Evolutionary conservation across 371 early-diverging fungal species (phyloP).

Genomic region (Mortierella sp.): DNA sequence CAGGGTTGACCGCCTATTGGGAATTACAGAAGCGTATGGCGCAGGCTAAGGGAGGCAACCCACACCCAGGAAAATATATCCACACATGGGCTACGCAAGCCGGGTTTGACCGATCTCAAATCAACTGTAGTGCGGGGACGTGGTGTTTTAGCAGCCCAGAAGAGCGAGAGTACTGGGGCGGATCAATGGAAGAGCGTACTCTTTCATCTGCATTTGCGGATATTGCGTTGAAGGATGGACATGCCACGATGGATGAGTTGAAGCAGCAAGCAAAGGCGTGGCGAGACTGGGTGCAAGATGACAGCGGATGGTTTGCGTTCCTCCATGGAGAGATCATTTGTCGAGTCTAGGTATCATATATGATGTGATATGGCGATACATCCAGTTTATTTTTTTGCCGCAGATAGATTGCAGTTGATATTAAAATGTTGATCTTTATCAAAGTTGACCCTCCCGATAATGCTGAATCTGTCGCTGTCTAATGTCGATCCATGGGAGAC

Average conservation of each 20-base stretch:
- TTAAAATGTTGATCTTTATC: too few relatives aligned
- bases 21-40: conserved; percentile 14
- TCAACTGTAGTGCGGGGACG: conserved; percentile 23
- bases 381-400: too few relatives aligned
- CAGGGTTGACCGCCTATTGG: conserved; percentile 15
- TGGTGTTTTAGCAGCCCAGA: conserved; percentile 28
- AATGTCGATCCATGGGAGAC: too few relatives aligned
- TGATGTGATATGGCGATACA: too few relatives aligned
- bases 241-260: conserved; percentile 21
- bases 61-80: conserved; percentile 18
- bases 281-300: too few relatives aligned
- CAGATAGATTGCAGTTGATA: too few relatives aligned
- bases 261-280: neutral
- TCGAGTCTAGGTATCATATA: neutral
- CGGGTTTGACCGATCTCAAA: conserved; percentile 32
- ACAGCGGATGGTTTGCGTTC: neutral
- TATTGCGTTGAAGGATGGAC: neutral
- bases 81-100: conserved; percentile 28
- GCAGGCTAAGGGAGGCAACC: conserved; percentile 20
- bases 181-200: conserved; percentile 22
- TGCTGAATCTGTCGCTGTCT: too few relatives aligned
- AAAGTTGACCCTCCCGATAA: too few relatives aligned
- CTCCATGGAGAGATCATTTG: conserved; percentile 28
- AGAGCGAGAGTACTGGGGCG: conserved; percentile 31
- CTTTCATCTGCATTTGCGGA: conserved; percentile 18